A percentile compares a stretch with the other conserved stretches of the same genome.
These are phyloP conservation scores for Asterochloris erici DNA, from an alignment of 139 green algal genomes.

Conservation along the genomic window DNA sequence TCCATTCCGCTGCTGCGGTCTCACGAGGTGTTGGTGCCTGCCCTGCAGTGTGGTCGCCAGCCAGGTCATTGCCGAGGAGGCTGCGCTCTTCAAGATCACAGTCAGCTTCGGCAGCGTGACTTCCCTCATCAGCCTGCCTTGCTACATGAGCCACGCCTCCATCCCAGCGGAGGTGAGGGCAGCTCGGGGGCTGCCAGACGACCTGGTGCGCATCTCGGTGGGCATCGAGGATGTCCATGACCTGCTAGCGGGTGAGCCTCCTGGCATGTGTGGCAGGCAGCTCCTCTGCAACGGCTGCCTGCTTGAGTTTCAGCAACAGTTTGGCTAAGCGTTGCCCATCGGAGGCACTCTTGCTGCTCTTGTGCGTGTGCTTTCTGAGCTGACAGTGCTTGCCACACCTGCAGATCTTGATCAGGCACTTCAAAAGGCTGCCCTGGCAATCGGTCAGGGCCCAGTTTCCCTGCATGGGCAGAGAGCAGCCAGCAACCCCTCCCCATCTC, in stretches of 20 bases:
- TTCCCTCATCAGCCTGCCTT: conserved; percentile 91
- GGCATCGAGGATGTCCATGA: conserved; percentile 89
- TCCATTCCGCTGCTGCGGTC: no score
- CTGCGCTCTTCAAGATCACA: conserved; percentile 92
- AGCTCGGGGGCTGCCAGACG: conserved; percentile 86
- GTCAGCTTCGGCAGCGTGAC: conserved; percentile 91
- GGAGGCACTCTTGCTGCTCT: background rate
- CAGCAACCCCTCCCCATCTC: background rate
- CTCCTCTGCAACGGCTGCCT: background rate
- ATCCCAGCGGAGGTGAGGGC: conserved; percentile 84
- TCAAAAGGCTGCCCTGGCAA: conserved; percentile 32
- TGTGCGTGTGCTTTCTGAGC: background rate
- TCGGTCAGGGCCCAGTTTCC: conserved; percentile 1
- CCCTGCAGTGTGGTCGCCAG: conserved; percentile 44
- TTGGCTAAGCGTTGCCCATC: no score
- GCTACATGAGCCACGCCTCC: conserved; percentile 97
- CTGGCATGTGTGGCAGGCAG: background rate
- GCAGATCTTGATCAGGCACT: conserved; percentile 62
- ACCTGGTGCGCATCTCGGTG: conserved; percentile 91
- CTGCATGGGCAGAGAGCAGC: background rate
- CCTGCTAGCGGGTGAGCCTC: conserved; percentile 53
- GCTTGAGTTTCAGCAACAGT: no score
- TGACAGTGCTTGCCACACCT: background rate
- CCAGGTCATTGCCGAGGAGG: conserved; percentile 77
- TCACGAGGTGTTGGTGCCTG: no score